These are phyloP conservation scores for Trichoderma cornu-damae DNA, from an alignment of 2,329 filamentous ascomycete species.

Conservation along the genomic window DNA sequence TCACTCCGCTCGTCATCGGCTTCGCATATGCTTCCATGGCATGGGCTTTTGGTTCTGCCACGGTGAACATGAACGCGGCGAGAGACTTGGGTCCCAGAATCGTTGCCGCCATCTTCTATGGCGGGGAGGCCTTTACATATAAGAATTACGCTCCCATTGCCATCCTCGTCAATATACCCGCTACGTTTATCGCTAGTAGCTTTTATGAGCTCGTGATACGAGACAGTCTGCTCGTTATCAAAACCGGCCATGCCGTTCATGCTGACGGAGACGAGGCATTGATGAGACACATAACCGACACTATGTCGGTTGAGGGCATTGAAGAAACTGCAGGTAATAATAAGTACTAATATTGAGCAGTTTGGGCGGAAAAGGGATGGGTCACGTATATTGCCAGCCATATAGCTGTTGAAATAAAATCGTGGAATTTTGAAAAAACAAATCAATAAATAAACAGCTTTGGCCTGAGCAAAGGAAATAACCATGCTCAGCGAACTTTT, in stretches of 20 bases:
- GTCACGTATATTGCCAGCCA: background rate
- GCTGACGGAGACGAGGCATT: slow-evolving; percentile 22
- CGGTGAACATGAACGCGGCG: slow-evolving; percentile 53
- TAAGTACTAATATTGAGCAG: background rate
- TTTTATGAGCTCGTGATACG: slow-evolving; percentile 52
- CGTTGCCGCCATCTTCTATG: slow-evolving; percentile 52
- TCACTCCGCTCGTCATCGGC: slow-evolving; percentile 51
- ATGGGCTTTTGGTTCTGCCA: slow-evolving; percentile 53
- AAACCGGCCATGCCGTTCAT: slow-evolving; percentile 40
- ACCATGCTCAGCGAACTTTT: background rate
- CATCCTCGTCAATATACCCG: slow-evolving; percentile 52
- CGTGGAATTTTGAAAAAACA: too few relatives aligned
- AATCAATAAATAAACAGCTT: background rate
- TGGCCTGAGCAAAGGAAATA: background rate
- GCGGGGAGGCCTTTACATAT: slow-evolving; percentile 26
- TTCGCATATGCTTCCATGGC: slow-evolving; percentile 49
- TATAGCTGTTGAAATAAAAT: background rate
- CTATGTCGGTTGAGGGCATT: background rate
- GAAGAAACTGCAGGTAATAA: background rate
- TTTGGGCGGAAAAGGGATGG: background rate
- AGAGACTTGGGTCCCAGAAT: slow-evolving; percentile 55
- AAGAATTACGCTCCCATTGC: slow-evolving; percentile 46
- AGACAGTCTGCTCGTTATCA: slow-evolving; percentile 49
- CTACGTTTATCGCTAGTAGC: slow-evolving; percentile 49
- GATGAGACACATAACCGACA: slow-evolving; percentile 21